These are phyloP conservation scores for Xylaria intraflava DNA, from an alignment of 495 filamentous ascomycete species.

Conservation along the genomic window DNA sequence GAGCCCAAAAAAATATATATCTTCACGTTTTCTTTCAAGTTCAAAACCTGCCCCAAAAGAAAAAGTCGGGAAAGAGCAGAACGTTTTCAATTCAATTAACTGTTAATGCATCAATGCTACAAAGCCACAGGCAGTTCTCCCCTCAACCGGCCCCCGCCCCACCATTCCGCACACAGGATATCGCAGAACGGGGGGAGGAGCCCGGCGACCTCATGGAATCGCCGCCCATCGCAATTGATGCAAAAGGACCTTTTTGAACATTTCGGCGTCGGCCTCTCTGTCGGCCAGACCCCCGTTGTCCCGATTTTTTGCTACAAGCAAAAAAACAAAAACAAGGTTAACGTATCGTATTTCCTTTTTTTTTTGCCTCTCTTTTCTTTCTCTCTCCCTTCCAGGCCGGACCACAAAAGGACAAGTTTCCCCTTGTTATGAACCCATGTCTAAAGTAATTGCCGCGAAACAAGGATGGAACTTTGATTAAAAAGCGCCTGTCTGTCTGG, in stretches of 20 bases:
- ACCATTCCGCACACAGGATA: too few relatives aligned
- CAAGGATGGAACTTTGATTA: constrained; percentile 5
- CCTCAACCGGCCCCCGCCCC: too few relatives aligned
- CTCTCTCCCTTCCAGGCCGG: background rate
- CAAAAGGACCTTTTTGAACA: background rate
- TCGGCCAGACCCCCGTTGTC: background rate
- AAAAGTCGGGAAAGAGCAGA: background rate
- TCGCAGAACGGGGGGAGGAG: too few relatives aligned
- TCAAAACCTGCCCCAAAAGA: too few relatives aligned
- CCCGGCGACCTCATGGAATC: background rate
- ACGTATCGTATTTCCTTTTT: constrained; percentile 1
- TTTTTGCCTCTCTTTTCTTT: background rate
- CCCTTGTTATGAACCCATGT: background rate
- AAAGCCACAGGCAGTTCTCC: too few relatives aligned
- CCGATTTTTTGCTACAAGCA: constrained; percentile 1
- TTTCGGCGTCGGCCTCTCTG: background rate
- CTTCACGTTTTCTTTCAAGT: too few relatives aligned
- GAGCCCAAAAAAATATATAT: too few relatives aligned
- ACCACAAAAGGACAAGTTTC: background rate
- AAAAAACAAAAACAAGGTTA: constrained; percentile 2
- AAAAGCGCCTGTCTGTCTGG: constrained; percentile 1
- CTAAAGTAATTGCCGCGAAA: background rate
- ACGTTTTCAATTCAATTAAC: background rate
- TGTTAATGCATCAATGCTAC: background rate
- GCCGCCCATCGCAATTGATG: background rate